Evolutionary conservation across 371 early-diverging fungal genomes (phyloP), one percentile per base, ranked within the genome.

Genomic region (Thermomucor indicae-seudaticae): DNA sequence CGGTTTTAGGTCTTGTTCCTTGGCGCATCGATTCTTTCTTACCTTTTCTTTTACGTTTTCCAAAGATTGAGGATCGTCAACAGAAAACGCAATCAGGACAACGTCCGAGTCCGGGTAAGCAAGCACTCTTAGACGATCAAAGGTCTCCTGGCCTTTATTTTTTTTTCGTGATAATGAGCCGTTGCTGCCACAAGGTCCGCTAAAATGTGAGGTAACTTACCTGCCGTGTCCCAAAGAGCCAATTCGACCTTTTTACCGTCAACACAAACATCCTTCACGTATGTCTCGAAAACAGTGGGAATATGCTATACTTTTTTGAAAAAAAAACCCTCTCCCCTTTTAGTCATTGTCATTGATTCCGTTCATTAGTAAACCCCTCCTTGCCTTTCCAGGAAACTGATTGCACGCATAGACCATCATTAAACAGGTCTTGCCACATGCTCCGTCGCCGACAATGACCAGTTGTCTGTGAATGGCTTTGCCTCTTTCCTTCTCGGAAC

Each of bases 31-130:
- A 19, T 6, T 6, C 24, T 25, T 11, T 22, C 43, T 59, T 72
- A 78, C 83, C 74, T 83, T 84, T 62, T 81, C 75, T 53, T 67
- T 72, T 38, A 92, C 89, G 69, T 94, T 94, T 61, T 91, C 92
- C 41, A 91, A 82, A 45, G 88, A 86, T 45, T 89, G 86, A 24
- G 92, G 92, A 34, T 79, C 79, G 57, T 84, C 88, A 31, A 90
- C 62, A 22, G 88, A 83, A 69, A 88, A 92, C 61, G 89, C 89
- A 56, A 95, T 84, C 49, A 95, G 65, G 58, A 94, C 82, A 28
- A 90, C 91, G 63, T 95, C 90, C 7, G 93, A 83, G 57, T 92
- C 92, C 17, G 93, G 91, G 67, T 94, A 95, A 37, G 90, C 88
- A 32, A 95, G 78, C 14, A 91, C 89, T 14, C 96, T 82, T 50